Percentiles rank a stretch among this genome's conserved stretches.
Conservation (phyloP, 371 early-diverging fungal genomes). For the Syncephalastrum racemosum region DNA sequence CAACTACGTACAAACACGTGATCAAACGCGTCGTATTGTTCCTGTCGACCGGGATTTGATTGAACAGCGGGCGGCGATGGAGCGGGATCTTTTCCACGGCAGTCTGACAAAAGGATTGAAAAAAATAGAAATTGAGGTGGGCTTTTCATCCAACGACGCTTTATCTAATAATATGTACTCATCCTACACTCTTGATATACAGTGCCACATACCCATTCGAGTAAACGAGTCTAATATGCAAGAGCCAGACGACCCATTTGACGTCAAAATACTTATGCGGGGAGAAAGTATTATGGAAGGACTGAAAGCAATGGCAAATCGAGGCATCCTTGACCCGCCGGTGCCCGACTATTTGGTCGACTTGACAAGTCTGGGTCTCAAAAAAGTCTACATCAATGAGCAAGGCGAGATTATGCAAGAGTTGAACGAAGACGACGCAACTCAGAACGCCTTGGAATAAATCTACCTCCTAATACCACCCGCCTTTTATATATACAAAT, state of each 20-base stretch:
- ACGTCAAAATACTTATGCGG: conserved; percentile 27
- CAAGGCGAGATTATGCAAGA: conserved; percentile 12
- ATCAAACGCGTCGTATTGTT: conserved; percentile 31
- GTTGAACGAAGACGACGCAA: too few relatives aligned
- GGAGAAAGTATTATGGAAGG: conserved; percentile 57
- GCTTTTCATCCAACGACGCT: too few relatives aligned
- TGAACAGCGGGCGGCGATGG: conserved; percentile 12
- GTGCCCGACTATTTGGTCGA: conserved; percentile 45
- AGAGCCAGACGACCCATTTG: not conserved
- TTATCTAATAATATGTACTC: too few relatives aligned
- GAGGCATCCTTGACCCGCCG: conserved; percentile 38
- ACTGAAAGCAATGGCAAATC: conserved; percentile 32
- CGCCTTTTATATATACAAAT: too few relatives aligned
- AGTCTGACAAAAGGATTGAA: conserved; percentile 12
- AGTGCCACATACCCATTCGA: too few relatives aligned
- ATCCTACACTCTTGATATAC: too few relatives aligned
- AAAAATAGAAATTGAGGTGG: conserved; percentile 18
- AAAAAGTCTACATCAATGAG: conserved; percentile 17
- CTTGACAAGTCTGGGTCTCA: conserved; percentile 18
- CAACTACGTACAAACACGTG: conserved; percentile 15
- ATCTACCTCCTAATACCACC: too few relatives aligned
- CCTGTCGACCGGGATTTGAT: conserved; percentile 22
- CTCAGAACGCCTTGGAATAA: too few relatives aligned
- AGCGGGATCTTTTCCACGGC: conserved; percentile 17
- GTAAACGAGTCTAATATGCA: too few relatives aligned